These are phyloP conservation scores for Geosmithia flava DNA, from an alignment of 2,329 filamentous ascomycete species.

Conservation along the genomic window DNA sequence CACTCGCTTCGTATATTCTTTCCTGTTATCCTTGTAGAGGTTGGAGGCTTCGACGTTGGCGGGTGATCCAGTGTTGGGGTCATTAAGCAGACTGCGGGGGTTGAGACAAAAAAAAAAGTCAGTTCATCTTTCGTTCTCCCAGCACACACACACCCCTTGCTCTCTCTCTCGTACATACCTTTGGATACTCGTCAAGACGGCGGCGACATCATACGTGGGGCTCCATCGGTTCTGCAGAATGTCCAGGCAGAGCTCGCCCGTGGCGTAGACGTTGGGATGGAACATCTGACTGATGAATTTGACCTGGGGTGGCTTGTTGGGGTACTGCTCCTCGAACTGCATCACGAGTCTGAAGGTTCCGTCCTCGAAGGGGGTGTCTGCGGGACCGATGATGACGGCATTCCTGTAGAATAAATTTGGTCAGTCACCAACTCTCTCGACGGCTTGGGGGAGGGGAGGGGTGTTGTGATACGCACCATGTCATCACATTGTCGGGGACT, in stretches of 20 bases:
- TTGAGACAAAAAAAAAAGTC: neutral
- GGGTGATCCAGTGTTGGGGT: conserved; percentile 95
- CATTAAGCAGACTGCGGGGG: conserved; percentile 67
- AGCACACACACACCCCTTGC: too few species aligned
- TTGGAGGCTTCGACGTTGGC: conserved; percentile 98
- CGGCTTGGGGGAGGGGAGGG: neutral
- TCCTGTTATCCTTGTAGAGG: conserved; percentile 94
- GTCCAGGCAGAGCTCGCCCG: conserved; percentile 89
- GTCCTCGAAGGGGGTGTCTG: conserved; percentile 95
- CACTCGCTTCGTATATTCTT: conserved; percentile 92
- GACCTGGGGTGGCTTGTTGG: conserved; percentile 93
- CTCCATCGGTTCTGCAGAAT: conserved; percentile 98
- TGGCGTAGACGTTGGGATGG: conserved; percentile 96
- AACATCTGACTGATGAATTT: conserved; percentile 99
- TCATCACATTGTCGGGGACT: conserved; percentile 95
- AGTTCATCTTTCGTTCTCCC: too few species aligned
- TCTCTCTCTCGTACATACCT: conserved; percentile 42
- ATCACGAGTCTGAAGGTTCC: conserved; percentile 96
- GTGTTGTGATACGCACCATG: conserved; percentile 49
- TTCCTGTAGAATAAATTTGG: conserved; percentile 51
- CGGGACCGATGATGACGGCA: conserved; percentile 92
- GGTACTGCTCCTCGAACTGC: conserved; percentile 98
- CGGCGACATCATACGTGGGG: conserved; percentile 95
- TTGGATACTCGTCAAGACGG: conserved; percentile 93
- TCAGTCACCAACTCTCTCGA: neutral